Base-by-base conservation (phyloP, 495 filamentous ascomycete genomes). In the Parachaetomium inaequale region DNA sequence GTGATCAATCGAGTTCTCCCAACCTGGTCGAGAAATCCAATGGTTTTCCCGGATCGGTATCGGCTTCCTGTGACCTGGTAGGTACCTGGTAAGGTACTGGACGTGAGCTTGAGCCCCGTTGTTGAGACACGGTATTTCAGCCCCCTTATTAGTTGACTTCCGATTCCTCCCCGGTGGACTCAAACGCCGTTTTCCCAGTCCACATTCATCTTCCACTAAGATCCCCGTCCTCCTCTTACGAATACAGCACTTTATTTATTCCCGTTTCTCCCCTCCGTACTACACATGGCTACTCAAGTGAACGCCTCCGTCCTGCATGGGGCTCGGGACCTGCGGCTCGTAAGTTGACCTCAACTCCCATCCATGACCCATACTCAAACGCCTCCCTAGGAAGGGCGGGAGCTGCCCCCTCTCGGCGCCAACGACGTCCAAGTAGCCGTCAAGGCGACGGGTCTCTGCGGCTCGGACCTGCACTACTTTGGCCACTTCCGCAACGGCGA, bases 401-500 rank as follows among this genome's bases (percentile, higher is more conserved):
- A 66, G 47, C 65, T 84, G 26, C 62, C 70, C 19, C 14, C 69
- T 14, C 83, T 82, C 26, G 61, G 62, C 7, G 63, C 78, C n/a
- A 66, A 73, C 45, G 84, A 87, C 60, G 78, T 88, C 32, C 85
- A 84, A 64, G 70, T 89, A 45, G 72, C 80, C 26, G 70, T 88
- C 60, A 80, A 80, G 28, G 68, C 81, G 7, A 88, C 86, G 0
- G 86, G 86, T 40, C 79, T 89, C 61, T 89, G 86, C 76, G 86
- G 86, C 62, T 87, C 85, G 5, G 86, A 89, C 70, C 78, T 88
- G 23, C 86, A 88, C 75, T 88, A 89, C 78, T 89, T 81, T 76
- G 73, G 76, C 54, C 85, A 88, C 74, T 85, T 79, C 76, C 82
- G 83, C 65, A 88, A 88, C 69, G 86, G 85, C 57, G 80, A 85